Percentiles rank a stretch among this genome's conserved stretches.
Conservation (phyloP, 1,284 basidiomycete species). For the Albatrellus sp. region DNA sequence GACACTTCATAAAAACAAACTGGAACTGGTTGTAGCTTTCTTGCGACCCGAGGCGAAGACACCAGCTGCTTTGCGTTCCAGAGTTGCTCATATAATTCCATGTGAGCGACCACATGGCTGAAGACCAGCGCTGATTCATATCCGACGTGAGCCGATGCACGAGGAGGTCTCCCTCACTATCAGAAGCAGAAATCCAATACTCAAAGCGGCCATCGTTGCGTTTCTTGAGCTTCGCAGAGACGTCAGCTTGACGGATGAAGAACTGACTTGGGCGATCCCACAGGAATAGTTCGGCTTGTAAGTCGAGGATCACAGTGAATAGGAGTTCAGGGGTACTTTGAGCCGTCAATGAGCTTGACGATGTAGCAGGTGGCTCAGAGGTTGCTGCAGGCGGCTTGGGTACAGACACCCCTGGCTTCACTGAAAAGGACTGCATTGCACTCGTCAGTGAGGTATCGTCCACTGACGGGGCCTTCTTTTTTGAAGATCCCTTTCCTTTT, state of each 20-base stretch:
- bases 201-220: slow-evolving; percentile 33
- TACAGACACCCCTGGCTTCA: slow-evolving; percentile 1
- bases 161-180: slow-evolving; percentile 37
- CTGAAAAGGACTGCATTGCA: slow-evolving; percentile 7
- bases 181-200: slow-evolving; percentile 54
- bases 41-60: slow-evolving; percentile 57
- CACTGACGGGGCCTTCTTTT: slow-evolving; percentile 13
- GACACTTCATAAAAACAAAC: slow-evolving; percentile 52
- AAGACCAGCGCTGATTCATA: slow-evolving; percentile 67
- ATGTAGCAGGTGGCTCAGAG: slow-evolving; percentile 6
- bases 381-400: slow-evolving; percentile 5
- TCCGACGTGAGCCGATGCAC: slow-evolving; percentile 54
- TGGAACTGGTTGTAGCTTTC: slow-evolving; percentile 58
- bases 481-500: slow-evolving; percentile 15
- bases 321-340: slow-evolving; percentile 12
- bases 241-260: slow-evolving; percentile 65
- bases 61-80: slow-evolving; percentile 68
- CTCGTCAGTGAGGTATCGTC: slow-evolving; percentile 8
- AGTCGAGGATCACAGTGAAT: slow-evolving; percentile 24
- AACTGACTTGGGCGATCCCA: slow-evolving; percentile 64
- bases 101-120: slow-evolving; percentile 60
- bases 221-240: slow-evolving; percentile 58
- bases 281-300: slow-evolving; percentile 46
- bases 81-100: slow-evolving; percentile 69
- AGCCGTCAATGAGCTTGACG: slow-evolving; percentile 13